Evolutionary conservation across 176 grass and related monocot species (phyloP).

Genomic region (Ensete ventricosum): DNA sequence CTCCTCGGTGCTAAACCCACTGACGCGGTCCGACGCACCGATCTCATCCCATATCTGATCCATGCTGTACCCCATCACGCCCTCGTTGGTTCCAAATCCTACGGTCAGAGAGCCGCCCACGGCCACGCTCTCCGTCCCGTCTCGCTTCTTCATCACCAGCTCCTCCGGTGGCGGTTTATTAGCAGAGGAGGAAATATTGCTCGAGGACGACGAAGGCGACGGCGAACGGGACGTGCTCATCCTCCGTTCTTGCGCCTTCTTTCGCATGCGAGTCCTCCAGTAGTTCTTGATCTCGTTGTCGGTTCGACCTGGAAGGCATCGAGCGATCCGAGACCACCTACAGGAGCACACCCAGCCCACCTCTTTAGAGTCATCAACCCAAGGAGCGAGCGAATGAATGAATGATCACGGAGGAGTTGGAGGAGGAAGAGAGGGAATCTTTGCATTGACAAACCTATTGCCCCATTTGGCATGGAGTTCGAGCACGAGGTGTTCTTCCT

Average conservation of each 20-base stretch:
- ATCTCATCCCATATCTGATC: slow-evolving; percentile 23
- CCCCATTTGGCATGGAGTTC: slow-evolving; percentile 7
- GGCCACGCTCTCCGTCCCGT: background rate
- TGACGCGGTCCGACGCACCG: background rate
- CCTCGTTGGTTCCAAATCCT: background rate
- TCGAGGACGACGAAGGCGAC: background rate
- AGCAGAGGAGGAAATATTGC: background rate
- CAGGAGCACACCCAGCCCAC: background rate
- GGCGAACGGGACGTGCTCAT: background rate
- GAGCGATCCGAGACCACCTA: slow-evolving; percentile 17
- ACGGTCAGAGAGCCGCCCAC: background rate
- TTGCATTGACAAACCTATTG: slow-evolving; percentile 1
- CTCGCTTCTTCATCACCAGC: background rate
- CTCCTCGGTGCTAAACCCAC: background rate
- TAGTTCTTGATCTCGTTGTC: slow-evolving; percentile 27
- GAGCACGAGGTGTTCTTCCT: slow-evolving; percentile 10
- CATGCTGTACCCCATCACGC: slow-evolving; percentile 7
- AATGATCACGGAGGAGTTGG: background rate
- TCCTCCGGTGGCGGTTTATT: background rate
- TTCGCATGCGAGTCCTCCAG: slow-evolving; percentile 20
- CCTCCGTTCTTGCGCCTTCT: slow-evolving; percentile 15
- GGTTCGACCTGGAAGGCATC: slow-evolving; percentile 7
- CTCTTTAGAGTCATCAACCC: background rate
- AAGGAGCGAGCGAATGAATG: background rate
- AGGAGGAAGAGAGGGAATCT: background rate